Conservation (phyloP, 2,329 filamentous ascomycete genomes). For the Nannizzia gypsea region DNA sequence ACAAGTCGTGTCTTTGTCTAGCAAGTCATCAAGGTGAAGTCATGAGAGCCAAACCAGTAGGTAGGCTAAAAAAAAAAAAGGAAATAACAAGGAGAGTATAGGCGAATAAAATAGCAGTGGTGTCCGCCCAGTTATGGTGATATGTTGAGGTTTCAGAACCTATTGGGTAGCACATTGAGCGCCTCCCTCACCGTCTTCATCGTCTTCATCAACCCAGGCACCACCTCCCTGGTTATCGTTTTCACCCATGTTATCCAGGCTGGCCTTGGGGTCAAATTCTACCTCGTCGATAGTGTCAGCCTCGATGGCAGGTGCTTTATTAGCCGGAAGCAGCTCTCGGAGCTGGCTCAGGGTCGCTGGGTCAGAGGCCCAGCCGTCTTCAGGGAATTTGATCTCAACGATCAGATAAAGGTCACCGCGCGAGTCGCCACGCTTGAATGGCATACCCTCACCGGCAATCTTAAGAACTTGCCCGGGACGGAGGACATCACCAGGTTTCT, state of each 20-base stretch:
- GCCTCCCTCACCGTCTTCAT: constrained; percentile 25
- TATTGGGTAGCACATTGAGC: constrained; percentile 41
- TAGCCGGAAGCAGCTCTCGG: constrained; percentile 59
- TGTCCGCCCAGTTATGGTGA: neutral
- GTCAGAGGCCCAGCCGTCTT: constrained; percentile 68
- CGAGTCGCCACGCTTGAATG: constrained; percentile 67
- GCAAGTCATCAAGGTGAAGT: constrained; percentile 4
- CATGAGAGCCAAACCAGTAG: constrained; percentile 1
- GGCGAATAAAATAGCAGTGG: neutral
- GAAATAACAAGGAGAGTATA: neutral
- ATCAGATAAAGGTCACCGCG: constrained; percentile 81
- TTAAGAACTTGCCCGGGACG: constrained; percentile 76
- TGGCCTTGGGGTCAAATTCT: constrained; percentile 68
- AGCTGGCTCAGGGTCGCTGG: constrained; percentile 60
- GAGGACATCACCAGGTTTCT: constrained; percentile 66
- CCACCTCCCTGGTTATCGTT: constrained; percentile 32
- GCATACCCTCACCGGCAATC: constrained; percentile 86
- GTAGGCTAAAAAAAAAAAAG: neutral
- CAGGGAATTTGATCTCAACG: constrained; percentile 78
- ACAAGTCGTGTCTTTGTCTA: constrained; percentile 7
- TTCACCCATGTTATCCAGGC: constrained; percentile 57
- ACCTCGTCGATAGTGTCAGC: constrained; percentile 77
- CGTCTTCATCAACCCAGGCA: constrained; percentile 41
- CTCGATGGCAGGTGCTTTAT: constrained; percentile 48
- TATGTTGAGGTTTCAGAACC: constrained; percentile 9